Conservation (phyloP, 73 alveolate genomes). For the Durusdinium trenchii region DNA sequence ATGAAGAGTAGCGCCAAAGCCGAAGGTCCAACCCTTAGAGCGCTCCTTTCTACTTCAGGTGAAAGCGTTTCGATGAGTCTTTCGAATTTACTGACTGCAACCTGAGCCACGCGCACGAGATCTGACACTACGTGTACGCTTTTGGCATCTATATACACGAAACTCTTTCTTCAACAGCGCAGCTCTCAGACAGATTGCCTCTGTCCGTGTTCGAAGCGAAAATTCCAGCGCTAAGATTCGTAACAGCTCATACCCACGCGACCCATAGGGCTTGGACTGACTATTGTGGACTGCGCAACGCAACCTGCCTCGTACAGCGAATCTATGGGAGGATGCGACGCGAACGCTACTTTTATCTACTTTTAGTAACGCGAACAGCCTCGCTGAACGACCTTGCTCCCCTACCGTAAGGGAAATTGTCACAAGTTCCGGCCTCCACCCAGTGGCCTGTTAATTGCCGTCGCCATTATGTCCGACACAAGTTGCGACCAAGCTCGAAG, state of each 20-base stretch:
- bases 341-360: not conserved
- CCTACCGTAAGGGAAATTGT: not conserved
- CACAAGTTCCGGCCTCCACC: not conserved
- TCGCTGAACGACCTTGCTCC: not conserved
- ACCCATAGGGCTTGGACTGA: not conserved
- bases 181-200: conserved; percentile 5
- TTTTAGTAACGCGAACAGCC: conserved; percentile 38
- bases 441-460: not conserved
- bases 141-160: not conserved
- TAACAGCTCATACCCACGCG: not conserved
- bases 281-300: too few relatives aligned
- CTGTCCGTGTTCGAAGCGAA: not conserved
- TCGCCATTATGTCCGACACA: not conserved
- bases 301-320: conserved; percentile 4
- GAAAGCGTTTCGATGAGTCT: not conserved
- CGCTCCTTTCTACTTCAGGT: not conserved
- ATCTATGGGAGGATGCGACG: not conserved
- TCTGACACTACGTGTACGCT: not conserved
- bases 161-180: not conserved
- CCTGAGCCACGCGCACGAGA: not conserved
- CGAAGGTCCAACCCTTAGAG: not conserved
- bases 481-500: not conserved
- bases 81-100: not conserved
- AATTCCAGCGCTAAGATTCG: not conserved
- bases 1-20: not conserved